Evolutionary conservation across 2,329 filamentous ascomycete species (phyloP).

Genomic region (Aureobasidium mangrovei): DNA sequence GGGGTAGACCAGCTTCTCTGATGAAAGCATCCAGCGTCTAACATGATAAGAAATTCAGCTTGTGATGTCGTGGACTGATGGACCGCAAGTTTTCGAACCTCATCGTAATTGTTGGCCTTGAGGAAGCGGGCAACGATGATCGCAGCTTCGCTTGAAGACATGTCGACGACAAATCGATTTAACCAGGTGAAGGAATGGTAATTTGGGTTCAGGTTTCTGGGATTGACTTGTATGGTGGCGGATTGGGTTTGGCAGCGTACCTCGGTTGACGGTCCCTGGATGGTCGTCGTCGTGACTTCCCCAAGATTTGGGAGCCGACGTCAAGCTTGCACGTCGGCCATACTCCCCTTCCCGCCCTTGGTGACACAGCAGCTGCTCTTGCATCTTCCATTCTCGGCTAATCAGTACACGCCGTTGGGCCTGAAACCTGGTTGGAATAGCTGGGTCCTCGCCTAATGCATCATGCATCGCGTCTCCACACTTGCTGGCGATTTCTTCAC

Average conservation of each 20-base stretch:
- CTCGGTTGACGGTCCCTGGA: constrained; percentile 1
- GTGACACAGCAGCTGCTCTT: not conserved
- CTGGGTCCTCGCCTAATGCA: constrained; percentile 4
- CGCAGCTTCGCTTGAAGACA: constrained; percentile 27
- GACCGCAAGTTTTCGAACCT: constrained; percentile 21
- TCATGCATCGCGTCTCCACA: constrained; percentile 11
- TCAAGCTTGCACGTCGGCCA: constrained; percentile 5
- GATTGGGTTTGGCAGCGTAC: not conserved
- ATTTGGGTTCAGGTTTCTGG: not conserved
- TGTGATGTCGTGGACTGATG: not conserved
- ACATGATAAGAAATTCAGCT: constrained; percentile 1
- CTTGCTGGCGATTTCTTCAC: constrained; percentile 1
- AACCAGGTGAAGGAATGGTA: not conserved
- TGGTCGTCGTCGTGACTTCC: not conserved
- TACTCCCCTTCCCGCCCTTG: not conserved
- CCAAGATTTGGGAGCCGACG: constrained; percentile 3
- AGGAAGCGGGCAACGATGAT: constrained; percentile 31
- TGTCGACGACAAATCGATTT: constrained; percentile 13
- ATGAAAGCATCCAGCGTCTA: constrained; percentile 52
- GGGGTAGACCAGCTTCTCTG: constrained; percentile 45
- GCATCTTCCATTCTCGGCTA: not conserved
- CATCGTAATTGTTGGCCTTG: constrained; percentile 28
- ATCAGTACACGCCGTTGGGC: not conserved
- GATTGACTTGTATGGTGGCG: constrained; percentile 1
- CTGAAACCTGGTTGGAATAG: constrained; percentile 12